Base-by-base conservation (phyloP, 768 basidiomycete species). In the Pulveroboletus sp. region DNA sequence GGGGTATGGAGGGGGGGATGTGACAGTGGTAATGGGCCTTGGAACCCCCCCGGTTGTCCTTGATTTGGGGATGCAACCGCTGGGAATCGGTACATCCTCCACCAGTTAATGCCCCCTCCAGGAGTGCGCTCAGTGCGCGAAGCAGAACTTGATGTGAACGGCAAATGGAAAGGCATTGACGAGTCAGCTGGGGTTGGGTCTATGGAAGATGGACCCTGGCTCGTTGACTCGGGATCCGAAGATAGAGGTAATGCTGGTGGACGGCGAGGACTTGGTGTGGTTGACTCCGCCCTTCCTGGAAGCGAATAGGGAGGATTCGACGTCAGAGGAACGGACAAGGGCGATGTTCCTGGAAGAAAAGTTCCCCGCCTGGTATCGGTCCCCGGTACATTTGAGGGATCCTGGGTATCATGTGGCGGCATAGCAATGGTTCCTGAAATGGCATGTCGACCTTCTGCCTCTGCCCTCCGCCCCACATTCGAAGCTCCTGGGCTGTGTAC, bases 31-130 rank as follows among this genome's bases (percentile, higher is more conserved):
- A 55, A 60, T 32, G 52, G 6, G n/a, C 44, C 63, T 40, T 49
- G 53, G 8, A 36, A 25, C 17, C 51, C 61, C 13, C 46, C 55
- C 25, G 51, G 61, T 43, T 46, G 56, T 45, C 49, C 57, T 38
- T 47, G 50, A 45, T 60, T 56, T 8, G 74, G 66, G n/a, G 76
- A 71, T 13, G 69, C 55, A 55, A 89, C 84, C 33, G 87, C 75
- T 8, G 85, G 85, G 71, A 90, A 90, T n/a, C 87, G 79, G 61
- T 89, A 89, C 57, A 89, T 67, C 47, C 88, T 73, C 89, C 89
- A 90, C 81, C 87, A 87, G 60, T 90, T 90, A 49, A 90, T 73
- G 16, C 75, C 74, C 24, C 69, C 69, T 33, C 72, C 71, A 16
- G 71, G 69, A 16, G 67, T 64, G 41, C 63, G 72, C 55, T 74